A percentile compares a stretch with the other conserved stretches of the same genome.
Evolutionary conservation across 208 protist genomes (phyloP).

Genomic region (Borovskyia barvae): DNA sequence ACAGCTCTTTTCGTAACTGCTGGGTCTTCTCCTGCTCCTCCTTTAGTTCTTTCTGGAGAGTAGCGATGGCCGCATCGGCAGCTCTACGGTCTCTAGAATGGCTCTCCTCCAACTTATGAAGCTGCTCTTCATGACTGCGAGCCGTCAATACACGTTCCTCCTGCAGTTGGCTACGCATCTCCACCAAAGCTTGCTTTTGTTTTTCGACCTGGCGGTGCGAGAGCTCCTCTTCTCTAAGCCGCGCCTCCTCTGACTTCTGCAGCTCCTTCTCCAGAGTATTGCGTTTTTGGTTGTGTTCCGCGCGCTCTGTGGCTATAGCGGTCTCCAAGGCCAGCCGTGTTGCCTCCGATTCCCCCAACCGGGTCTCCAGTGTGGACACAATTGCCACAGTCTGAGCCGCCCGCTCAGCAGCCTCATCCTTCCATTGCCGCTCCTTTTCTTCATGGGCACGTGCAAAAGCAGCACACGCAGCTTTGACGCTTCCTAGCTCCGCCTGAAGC

Average conservation of each 20-base stretch:
- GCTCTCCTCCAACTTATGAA: not conserved
- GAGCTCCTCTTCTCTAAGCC: not conserved
- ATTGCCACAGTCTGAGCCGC: not conserved
- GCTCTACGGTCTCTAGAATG: not conserved
- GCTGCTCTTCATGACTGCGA: not conserved
- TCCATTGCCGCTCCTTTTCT: not conserved
- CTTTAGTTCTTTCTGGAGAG: conserved; percentile 1
- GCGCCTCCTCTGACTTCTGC: conserved; percentile 3
- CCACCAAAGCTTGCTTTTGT: not conserved
- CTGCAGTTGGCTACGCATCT: not conserved
- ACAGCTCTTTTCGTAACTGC: not conserved
- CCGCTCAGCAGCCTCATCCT: not conserved
- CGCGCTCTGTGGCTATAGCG: not conserved
- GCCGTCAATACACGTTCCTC: too few species aligned
- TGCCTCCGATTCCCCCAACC: too few species aligned
- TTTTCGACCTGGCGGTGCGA: not conserved
- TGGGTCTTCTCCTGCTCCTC: not conserved
- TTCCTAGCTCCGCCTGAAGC: conserved; percentile 1
- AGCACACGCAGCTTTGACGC: not conserved
- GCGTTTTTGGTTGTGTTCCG: too few species aligned
- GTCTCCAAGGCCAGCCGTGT: too few species aligned
- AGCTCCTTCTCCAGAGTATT: not conserved
- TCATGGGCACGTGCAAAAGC: not conserved
- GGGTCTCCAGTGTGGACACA: too few species aligned
- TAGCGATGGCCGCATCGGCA: not conserved